Evolutionary conservation across 2,329 filamentous ascomycete genomes (phyloP).

Genomic region (Tolypocladium ovalisporum): DNA sequence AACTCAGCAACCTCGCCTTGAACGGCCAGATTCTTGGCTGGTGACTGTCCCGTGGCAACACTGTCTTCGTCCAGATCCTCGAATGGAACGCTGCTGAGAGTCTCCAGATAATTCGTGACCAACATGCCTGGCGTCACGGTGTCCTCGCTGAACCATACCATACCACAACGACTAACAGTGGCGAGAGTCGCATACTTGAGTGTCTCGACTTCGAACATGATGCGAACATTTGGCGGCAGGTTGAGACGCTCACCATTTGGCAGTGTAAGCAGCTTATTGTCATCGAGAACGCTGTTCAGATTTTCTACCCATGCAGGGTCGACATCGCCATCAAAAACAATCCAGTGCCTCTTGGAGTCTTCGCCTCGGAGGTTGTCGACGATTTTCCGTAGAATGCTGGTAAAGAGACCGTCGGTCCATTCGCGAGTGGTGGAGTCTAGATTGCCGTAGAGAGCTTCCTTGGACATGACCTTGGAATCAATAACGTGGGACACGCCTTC

Average conservation of each 20-base stretch:
- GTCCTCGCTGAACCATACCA: constrained; percentile 99
- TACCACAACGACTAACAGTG: constrained; percentile 98
- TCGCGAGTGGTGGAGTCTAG: constrained; percentile 94
- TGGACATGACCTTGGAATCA: constrained; percentile 99
- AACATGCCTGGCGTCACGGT: constrained; percentile 90
- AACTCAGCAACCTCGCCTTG: constrained; percentile 74
- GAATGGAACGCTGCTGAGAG: constrained; percentile 71
- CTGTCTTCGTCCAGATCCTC: constrained; percentile 94
- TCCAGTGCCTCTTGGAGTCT: constrained; percentile 95
- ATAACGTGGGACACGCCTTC: constrained; percentile 97
- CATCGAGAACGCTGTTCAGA: constrained; percentile 96
- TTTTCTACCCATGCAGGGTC: constrained; percentile 99
- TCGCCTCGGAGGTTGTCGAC: constrained; percentile 97
- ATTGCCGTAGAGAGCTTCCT: constrained; percentile 92
- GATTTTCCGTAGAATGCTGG: constrained; percentile 93
- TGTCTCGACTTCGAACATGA: constrained; percentile 99
- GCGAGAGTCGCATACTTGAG: constrained; percentile 95
- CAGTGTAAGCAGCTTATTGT: constrained; percentile 94
- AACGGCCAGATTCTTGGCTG: constrained; percentile 66
- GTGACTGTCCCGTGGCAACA: constrained; percentile 61
- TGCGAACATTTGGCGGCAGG: constrained; percentile 85
- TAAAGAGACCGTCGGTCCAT: constrained; percentile 98
- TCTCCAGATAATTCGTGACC: constrained; percentile 81
- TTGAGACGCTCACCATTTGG: constrained; percentile 98
- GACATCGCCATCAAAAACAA: constrained; percentile 97